Percentiles rank a stretch among this genome's conserved stretches.
These are phyloP conservation scores for Mycena galericulata DNA, from an alignment of 768 basidiomycete species.

Conservation along the genomic window DNA sequence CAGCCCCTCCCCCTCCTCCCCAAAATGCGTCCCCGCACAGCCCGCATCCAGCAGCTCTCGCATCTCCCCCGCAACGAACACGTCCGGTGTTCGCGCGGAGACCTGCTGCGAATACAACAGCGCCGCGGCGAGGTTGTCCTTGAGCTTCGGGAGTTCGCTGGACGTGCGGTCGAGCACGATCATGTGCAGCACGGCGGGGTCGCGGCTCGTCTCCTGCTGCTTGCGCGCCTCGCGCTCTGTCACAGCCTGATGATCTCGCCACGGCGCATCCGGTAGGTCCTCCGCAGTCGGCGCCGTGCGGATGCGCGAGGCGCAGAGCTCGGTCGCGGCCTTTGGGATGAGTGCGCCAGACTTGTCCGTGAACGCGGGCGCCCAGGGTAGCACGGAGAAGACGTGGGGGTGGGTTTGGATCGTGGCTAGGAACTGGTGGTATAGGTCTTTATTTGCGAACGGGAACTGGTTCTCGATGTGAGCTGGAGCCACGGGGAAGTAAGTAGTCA, in stretches of 20 bases:
- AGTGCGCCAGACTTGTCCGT: background rate
- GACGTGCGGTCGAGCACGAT: slow-evolving; percentile 18
- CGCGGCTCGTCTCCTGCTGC: slow-evolving; percentile 1
- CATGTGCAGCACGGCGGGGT: slow-evolving; percentile 15
- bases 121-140: slow-evolving; percentile 18
- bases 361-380: slow-evolving; percentile 14
- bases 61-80: slow-evolving; percentile 10
- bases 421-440: slow-evolving; percentile 13
- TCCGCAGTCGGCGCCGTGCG: background rate
- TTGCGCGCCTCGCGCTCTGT: slow-evolving; percentile 3
- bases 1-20: background rate
- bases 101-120: slow-evolving; percentile 4
- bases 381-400: background rate
- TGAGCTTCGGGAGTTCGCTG: background rate
- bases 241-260: slow-evolving; percentile 3
- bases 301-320: slow-evolving; percentile 13
- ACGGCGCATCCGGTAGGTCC: background rate
- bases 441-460: slow-evolving; percentile 4
- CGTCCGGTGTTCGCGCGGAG: background rate
- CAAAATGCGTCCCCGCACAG: slow-evolving; percentile 1
- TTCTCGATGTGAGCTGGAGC: background rate
- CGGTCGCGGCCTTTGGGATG: slow-evolving; percentile 5
- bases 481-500: background rate
- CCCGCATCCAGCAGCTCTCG: background rate
- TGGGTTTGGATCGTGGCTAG: slow-evolving; percentile 7